Conservation (phyloP, 257 asterid genomes). For the Solanum ossicruentum region DNA sequence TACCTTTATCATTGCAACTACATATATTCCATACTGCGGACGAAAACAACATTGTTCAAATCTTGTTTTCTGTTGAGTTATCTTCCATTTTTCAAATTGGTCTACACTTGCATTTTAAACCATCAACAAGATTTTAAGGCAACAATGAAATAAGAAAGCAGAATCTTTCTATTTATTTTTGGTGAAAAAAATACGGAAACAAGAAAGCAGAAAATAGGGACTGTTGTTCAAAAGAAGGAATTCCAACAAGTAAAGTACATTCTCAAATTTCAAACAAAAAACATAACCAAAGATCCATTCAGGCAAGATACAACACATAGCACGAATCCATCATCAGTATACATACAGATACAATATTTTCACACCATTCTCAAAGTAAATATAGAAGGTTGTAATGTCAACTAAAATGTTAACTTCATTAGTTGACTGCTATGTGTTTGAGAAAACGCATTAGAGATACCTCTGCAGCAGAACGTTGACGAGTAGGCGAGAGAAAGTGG, state of each 20-base stretch:
- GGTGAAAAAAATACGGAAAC: neutral
- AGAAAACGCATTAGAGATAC: slow-evolving; percentile 9
- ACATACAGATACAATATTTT: neutral
- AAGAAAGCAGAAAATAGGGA: neutral
- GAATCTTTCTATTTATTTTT: neutral
- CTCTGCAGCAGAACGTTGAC: slow-evolving; percentile 67
- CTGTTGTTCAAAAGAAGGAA: neutral
- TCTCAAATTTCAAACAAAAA: neutral
- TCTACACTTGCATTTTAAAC: neutral
- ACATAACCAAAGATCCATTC: neutral
- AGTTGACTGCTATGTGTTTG: neutral
- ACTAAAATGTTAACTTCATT: neutral
- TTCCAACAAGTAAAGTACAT: neutral
- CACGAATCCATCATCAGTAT: neutral
- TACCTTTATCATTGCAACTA: neutral
- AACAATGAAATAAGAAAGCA: neutral
- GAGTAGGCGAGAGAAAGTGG: slow-evolving; percentile 79
- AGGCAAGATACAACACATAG: neutral
- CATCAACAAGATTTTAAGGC: neutral
- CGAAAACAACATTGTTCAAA: neutral
- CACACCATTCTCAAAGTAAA: neutral
- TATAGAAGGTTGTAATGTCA: neutral
- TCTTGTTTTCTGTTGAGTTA: neutral
- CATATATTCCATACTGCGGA: neutral
- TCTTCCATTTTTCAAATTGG: neutral